Base-by-base conservation (phyloP, 2,329 filamentous ascomycete species). In the Arachnopeziza araneosa region DNA sequence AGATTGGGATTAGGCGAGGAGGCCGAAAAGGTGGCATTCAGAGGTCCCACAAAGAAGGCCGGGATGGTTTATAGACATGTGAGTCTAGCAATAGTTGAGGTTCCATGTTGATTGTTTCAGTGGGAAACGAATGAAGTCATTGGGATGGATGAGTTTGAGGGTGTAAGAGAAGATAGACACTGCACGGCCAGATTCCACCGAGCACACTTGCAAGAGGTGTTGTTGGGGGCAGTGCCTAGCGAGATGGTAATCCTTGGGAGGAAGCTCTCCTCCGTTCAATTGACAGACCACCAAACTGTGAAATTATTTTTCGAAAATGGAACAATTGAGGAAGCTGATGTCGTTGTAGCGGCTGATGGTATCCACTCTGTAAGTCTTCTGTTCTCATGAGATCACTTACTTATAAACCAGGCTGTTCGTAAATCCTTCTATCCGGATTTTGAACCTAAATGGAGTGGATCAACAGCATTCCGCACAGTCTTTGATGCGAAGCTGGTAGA, bases 111-210 rank as follows among this genome's bases (percentile, higher is more conserved):
- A 70, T 75, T n/a, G 74, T 73, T 58, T 59, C 71, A 65, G 62
- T 76, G 72, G 70, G 71, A 72, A 60, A 75, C 74, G 8, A 74
- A 75, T 56, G 73, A 75, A 60, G 64, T 75, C 6, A 63, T 75
- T 17, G 71, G 70, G 1, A 62, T 65, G 12, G 73, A 75, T 59
- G 56, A 66, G 24, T 69, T 72, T 52, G 62, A 71, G n/a, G 63
- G 68, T 53, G 65, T 72, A 1, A 66, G 69, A 1, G 69, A 73
- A 24, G 60, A 69, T 52, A 61, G 68, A 24, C 73, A 76, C 64
- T 67, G 67, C 0, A 75, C 73, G 4, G 70, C 73, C 9, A 64
- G 75, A 10, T 76, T 71, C 63, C 72, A 73, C 58, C 67, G 75
- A 5, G 70, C 69, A 2, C 70, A 75, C 61, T 60, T 76, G 3